Evolutionary conservation across 2,329 filamentous ascomycete species (phyloP), one percentile per base, ranked within the genome.

Genomic region (Talaromyces islandicus): DNA sequence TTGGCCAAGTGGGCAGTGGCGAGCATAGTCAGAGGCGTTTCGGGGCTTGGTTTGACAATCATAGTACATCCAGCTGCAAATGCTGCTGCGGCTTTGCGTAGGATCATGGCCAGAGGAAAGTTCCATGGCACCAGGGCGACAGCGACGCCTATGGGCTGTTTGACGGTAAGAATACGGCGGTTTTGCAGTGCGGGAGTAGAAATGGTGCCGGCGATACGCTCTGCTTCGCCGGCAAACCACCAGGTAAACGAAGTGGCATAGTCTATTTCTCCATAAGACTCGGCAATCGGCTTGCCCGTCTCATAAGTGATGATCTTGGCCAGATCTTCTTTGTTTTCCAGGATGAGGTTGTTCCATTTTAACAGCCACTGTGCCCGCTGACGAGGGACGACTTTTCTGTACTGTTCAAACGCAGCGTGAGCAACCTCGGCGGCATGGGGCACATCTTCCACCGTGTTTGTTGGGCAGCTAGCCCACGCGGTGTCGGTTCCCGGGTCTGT

Each of bases 51-150:
- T 57, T 77, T 77, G 43, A 72, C 66, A 19, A 77, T 71, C 29
- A 74, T 70, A 0, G 73, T 73, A 59, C 73, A 76, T 7, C 74
- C 75, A 4, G 74, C 73, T 4, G 74, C 74, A 17, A 77, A 66
- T 2, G 75, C 73, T 24, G 71, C 68, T 12, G 65, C 71, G 11
- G 69, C 68, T 54, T 75, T 74, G 10, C 72, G 64, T 32, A 71
- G 66, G 64, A 90, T 85, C 88, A 91, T 91, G 55, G 88, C 88
- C 2, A 87, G 85, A 12, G 88, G 88, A 69, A 95, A 95, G 77
- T 96, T 95, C 91, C 91, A 94, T 73, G 91, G 91, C 10, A 90
- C 92, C 64, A 95, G 91, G 56, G 94, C 78, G 2, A 88, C 91
- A 69, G 88, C 90, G 14, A 95, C 91, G 57, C 91, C 91, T 17